Evolutionary conservation across 305 asterid species (phyloP), one percentile per base, ranked within the genome.

Genomic region (Fraxinus baroniana): DNA sequence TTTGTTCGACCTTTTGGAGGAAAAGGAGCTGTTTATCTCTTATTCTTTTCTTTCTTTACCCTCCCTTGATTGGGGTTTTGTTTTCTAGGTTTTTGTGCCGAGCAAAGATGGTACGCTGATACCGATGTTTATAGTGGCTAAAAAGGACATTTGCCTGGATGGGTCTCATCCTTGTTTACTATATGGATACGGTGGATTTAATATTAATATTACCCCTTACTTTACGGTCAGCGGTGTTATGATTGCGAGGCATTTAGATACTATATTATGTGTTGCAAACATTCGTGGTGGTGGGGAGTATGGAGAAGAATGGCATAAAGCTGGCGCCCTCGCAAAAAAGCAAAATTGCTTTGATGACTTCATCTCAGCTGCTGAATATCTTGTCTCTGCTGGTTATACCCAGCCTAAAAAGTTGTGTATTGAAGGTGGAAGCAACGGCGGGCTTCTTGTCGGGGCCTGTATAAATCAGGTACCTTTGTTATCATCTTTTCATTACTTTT

Each of bases 251-350:
- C 90, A 94, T 85, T 87, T 94, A 84, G 94, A 89, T 62, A 88
- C 79, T 24, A 87, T 94, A n/a, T 88, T 89, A 82, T 93, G 93
- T 85, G 18, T 90, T 26, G 95, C 96, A 24, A 94, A 94, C 57
- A 91, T 94, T 52, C 95, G 98, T 74, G 98, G 97, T 28, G 98
- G 98, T 8, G 98, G 98, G 24, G 98, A 94, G 75, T 93, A 94
- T 66, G 98, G 98, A 72, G 98, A 92, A 78, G 98, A 91, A 82
- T 94, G 98, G 97, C 97, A 93, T 46, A 93, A 87, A 88, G 91
- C 85, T 12, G 98, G 96, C 76, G 80, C 91, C 32, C 95, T 92
- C 72, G 89, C 90, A 4, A 89, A 60, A 83, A 94, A 92, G 85
- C 96, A 94, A 84, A 94, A 91, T 36, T 87, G 93, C 80, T 91